These are phyloP conservation scores for Nadsonia fulvescens DNA, from an alignment of 805 yeast genomes.

Conservation along the genomic window DNA sequence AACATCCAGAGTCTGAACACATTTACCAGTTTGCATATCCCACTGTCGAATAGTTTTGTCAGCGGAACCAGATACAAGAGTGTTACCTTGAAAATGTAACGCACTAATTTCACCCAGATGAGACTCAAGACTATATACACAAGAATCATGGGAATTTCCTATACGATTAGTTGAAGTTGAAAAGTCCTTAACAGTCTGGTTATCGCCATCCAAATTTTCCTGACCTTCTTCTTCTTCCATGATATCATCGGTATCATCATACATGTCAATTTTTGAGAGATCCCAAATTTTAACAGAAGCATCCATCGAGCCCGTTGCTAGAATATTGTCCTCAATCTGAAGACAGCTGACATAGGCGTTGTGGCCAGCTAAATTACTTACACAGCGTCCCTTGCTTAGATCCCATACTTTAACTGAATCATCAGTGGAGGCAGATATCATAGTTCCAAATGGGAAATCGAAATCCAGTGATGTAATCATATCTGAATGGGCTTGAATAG, in stretches of 20 bases:
- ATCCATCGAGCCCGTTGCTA: conserved; percentile 43
- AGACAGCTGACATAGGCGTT: conserved; percentile 38
- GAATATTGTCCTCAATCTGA: conserved; percentile 34
- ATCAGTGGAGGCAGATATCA: conserved; percentile 66
- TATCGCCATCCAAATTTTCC: neutral
- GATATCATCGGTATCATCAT: too few relatives aligned
- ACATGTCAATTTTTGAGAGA: conserved; percentile 15
- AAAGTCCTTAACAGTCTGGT: conserved; percentile 1
- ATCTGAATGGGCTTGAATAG: conserved; percentile 34
- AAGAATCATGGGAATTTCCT: conserved; percentile 14
- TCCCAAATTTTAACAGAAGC: conserved; percentile 48
- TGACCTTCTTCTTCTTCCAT: conserved; percentile 5
- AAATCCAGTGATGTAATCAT: conserved; percentile 43
- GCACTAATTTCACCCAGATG: conserved; percentile 56
- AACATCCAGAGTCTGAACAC: conserved; percentile 54
- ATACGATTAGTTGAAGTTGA: conserved; percentile 9
- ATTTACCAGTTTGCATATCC: conserved; percentile 50
- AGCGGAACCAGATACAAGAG: conserved; percentile 50
- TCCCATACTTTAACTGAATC: conserved; percentile 77
- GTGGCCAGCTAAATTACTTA: conserved; percentile 43
- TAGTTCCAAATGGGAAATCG: conserved; percentile 55
- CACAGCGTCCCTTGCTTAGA: conserved; percentile 33
- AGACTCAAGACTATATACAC: conserved; percentile 36
- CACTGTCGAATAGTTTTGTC: conserved; percentile 62
- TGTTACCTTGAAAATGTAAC: conserved; percentile 31